Conservation (phyloP, 352 stramenopile genomes). For the Pythium volutum region DNA sequence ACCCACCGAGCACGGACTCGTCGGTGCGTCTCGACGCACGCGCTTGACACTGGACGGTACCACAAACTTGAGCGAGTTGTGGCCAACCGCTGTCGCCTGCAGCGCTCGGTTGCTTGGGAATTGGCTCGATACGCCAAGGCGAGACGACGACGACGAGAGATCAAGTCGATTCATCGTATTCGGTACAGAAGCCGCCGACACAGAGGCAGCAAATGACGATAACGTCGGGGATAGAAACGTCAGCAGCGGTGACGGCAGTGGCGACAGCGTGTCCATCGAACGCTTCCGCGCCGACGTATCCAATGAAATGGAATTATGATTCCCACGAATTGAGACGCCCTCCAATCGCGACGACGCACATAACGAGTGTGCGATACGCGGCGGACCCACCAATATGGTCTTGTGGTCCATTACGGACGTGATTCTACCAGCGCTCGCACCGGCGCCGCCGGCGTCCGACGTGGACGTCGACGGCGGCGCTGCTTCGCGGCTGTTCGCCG, state of each 20-base stretch:
- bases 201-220: background rate
- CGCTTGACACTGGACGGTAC: constrained; percentile 19
- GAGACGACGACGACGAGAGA: constrained; percentile 6
- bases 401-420: background rate
- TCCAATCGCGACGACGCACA: background rate
- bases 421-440: constrained; percentile 7
- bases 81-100: constrained; percentile 4
- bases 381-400: background rate
- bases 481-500: constrained; percentile 12
- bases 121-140: background rate
- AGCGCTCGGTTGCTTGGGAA: background rate
- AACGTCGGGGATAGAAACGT: constrained; percentile 16
- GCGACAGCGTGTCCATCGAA: constrained; percentile 20
- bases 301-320: constrained; percentile 15
- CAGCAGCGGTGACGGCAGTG: constrained; percentile 24
- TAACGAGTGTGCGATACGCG: background rate
- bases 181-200: background rate
- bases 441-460: background rate
- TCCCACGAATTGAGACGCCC: background rate
- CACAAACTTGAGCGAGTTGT: constrained; percentile 27
- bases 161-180: constrained; percentile 10
- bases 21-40: constrained; percentile 15
- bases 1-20: constrained; percentile 20
- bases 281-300: constrained; percentile 19
- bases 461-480: constrained; percentile 2